Evolutionary conservation across 2,329 filamentous ascomycete species (phyloP).

Genomic region (Botrytis medusae): DNA sequence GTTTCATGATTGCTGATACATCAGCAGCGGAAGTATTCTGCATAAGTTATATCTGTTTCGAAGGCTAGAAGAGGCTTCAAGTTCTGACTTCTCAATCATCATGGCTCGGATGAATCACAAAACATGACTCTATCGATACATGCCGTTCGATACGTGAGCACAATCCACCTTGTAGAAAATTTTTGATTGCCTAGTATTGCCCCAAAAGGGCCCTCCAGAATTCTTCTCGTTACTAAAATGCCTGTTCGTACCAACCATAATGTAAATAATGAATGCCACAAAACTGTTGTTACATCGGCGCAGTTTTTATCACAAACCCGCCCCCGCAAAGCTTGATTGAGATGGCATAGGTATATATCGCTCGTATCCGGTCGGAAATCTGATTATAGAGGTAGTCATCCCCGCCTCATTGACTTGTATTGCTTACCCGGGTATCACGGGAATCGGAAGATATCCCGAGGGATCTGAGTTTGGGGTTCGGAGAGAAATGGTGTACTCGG

Average conservation of each 20-base stretch:
- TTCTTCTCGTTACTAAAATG: not conserved
- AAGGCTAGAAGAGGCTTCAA: not conserved
- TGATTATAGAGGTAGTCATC: not conserved
- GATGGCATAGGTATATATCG: not conserved
- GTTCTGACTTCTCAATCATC: not conserved
- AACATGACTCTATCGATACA: not conserved
- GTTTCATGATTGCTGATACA: not conserved
- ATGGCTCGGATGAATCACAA: not conserved
- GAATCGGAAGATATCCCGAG: not conserved
- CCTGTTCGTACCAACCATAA: not conserved
- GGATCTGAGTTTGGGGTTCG: not conserved
- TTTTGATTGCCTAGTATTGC: not conserved
- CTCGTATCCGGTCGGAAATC: not conserved
- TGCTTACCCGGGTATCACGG: too few species aligned
- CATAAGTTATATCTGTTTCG: not conserved
- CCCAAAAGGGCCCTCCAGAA: not conserved
- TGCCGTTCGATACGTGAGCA: not conserved
- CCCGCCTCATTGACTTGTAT: not conserved
- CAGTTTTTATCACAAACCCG: not conserved
- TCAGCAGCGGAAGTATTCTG: not conserved
- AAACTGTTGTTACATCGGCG: not conserved
- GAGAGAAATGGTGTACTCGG: not conserved
- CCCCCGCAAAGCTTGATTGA: not conserved
- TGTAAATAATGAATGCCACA: not conserved
- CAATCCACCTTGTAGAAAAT: not conserved